Evolutionary conservation across 208 protist genomes (phyloP).

Genomic region (Crithidia sp.): DNA sequence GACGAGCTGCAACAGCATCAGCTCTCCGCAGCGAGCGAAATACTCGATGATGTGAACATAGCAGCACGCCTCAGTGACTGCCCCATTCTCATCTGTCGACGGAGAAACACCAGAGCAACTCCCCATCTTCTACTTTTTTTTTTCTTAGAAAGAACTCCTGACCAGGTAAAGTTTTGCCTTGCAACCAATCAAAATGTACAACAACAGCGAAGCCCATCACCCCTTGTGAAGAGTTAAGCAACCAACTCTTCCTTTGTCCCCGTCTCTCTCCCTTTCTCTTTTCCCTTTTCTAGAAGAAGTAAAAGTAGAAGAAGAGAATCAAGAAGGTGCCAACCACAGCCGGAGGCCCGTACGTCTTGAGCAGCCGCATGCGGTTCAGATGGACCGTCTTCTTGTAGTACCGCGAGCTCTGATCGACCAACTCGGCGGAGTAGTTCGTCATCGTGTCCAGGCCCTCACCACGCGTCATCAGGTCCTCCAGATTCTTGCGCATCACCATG

Average conservation of each 20-base stretch:
- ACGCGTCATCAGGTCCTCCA: conserved; percentile 89
- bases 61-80: too few relatives aligned
- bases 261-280: not conserved
- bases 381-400: conserved; percentile 90
- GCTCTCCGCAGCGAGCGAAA: too few relatives aligned
- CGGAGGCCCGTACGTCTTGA: conserved; percentile 86
- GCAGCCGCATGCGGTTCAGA: conserved; percentile 89
- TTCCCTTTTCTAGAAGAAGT: conserved; percentile 60
- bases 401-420: conserved; percentile 79
- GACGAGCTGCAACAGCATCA: too few relatives aligned
- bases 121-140: not conserved
- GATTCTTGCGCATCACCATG: conserved; percentile 91
- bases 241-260: not conserved
- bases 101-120: not conserved
- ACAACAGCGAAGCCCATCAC: too few relatives aligned
- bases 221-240: too few relatives aligned
- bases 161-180: too few relatives aligned
- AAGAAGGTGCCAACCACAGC: conserved; percentile 62
- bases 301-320: conserved; percentile 83
- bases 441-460: conserved; percentile 91
- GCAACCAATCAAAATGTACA: too few relatives aligned
- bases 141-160: not conserved
- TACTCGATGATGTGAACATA: too few relatives aligned
- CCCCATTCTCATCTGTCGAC: not conserved
- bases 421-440: conserved; percentile 84